Conservation (phyloP, 1,139 yeast genomes). For the Yarrowia galli region DNA sequence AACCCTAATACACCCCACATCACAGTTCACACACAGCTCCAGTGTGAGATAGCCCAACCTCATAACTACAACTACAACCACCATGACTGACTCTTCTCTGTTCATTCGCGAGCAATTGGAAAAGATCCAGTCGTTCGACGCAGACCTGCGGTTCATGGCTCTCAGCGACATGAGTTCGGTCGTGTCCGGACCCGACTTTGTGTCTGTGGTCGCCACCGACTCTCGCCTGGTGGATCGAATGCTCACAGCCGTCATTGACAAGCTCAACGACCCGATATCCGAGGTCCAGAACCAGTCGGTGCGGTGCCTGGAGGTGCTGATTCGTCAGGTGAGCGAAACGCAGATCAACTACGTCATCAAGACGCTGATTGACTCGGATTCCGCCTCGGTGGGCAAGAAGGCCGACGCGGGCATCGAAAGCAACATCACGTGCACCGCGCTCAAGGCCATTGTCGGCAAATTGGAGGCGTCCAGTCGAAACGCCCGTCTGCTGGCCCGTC, state of each 20-base stretch:
- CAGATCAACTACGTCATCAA: conserved; percentile 18
- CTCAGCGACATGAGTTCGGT: conserved; percentile 72
- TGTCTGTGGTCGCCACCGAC: conserved; percentile 44
- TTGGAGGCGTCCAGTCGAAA: conserved; percentile 47
- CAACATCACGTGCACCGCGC: conserved; percentile 69
- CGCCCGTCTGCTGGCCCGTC: conserved; percentile 51
- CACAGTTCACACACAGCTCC: too few relatives aligned
- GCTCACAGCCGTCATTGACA: conserved; percentile 59
- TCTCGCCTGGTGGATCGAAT: conserved; percentile 51
- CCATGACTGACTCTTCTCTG: conserved; percentile 17
- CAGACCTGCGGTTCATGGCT: conserved; percentile 89
- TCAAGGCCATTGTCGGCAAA: conserved; percentile 64
- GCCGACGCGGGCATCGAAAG: conserved; percentile 48
- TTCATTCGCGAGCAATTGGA: conserved; percentile 42
- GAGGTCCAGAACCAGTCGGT: conserved; percentile 85
- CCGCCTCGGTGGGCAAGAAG: not conserved
- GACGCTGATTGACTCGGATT: conserved; percentile 14
- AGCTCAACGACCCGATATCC: conserved; percentile 68
- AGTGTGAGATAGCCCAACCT: not conserved
- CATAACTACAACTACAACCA: not conserved
- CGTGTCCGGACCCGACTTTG: conserved; percentile 50
- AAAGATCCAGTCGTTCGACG: conserved; percentile 59
- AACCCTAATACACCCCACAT: conserved; percentile 3
- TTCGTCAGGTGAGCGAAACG: conserved; percentile 16
- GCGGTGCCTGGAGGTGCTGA: conserved; percentile 54